Evolutionary conservation across 164 flowering plant species (phyloP).

Genomic region (Santalum album): DNA sequence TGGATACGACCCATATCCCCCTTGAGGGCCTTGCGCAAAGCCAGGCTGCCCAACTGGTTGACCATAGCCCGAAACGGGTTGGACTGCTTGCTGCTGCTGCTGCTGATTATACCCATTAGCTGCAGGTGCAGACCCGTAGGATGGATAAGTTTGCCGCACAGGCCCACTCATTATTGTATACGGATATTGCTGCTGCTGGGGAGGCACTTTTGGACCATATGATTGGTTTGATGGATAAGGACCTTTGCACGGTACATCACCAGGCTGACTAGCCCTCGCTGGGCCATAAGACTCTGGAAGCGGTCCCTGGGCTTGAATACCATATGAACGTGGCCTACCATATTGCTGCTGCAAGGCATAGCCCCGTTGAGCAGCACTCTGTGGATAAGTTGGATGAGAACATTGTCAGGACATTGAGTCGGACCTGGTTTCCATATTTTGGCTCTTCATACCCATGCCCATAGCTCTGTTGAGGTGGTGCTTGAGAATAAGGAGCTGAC

Average conservation of each 20-base stretch:
- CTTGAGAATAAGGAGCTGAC: constrained; percentile 42
- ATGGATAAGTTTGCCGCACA: constrained; percentile 45
- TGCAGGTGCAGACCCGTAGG: constrained; percentile 44
- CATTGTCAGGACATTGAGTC: constrained; percentile 38
- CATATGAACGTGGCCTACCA: constrained; percentile 43
- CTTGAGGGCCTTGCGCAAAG: constrained; percentile 41
- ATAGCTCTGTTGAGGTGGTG: constrained; percentile 49
- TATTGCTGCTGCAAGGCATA: constrained; percentile 47
- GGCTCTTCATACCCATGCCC: constrained; percentile 60
- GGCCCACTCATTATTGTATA: constrained; percentile 45
- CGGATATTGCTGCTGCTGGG: constrained; percentile 50
- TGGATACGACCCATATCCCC: constrained; percentile 26
- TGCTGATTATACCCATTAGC: constrained; percentile 51
- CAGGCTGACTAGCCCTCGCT: constrained; percentile 51
- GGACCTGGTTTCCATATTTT: constrained; percentile 41
- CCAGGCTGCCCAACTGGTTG: constrained; percentile 25
- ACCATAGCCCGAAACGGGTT: constrained; percentile 33
- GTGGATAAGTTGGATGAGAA: constrained; percentile 9
- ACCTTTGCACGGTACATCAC: constrained; percentile 48
- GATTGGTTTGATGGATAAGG: constrained; percentile 35
- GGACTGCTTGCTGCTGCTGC: constrained; percentile 36
- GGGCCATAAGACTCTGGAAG: constrained; percentile 55
- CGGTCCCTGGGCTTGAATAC: constrained; percentile 45
- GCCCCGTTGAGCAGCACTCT: constrained; percentile 17
- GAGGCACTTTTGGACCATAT: constrained; percentile 38